These are phyloP conservation scores for Hyaloscypha variabilis DNA, from an alignment of 495 filamentous ascomycete species.

Conservation along the genomic window DNA sequence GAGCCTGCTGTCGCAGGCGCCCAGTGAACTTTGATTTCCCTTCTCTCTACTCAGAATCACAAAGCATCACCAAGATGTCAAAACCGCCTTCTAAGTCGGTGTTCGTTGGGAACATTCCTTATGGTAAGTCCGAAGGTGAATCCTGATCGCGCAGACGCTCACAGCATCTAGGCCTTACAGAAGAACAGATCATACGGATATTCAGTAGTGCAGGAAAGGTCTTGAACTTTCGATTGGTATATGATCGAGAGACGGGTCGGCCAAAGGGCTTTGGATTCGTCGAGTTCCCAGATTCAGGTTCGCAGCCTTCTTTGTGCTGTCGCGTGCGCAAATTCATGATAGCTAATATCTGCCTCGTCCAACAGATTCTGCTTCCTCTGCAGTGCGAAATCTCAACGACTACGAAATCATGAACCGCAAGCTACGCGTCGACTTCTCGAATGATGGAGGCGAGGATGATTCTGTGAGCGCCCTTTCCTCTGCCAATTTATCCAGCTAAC, in stretches of 20 bases:
- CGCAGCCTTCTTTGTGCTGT: conserved; percentile 13
- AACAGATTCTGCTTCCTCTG: conserved; percentile 86
- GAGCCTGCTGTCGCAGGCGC: conserved; percentile 19
- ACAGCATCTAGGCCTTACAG: conserved; percentile 66
- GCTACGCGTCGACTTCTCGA: conserved; percentile 91
- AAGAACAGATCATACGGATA: conserved; percentile 92
- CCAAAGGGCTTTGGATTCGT: conserved; percentile 97
- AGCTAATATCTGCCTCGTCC: not conserved
- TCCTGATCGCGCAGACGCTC: conserved; percentile 15
- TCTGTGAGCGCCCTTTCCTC: not conserved
- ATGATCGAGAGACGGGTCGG: conserved; percentile 91
- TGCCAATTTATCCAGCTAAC: not conserved
- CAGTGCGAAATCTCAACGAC: conserved; percentile 94
- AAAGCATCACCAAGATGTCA: conserved; percentile 50
- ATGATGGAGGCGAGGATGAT: conserved; percentile 82
- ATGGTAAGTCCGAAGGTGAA: conserved; percentile 46
- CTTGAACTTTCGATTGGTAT: conserved; percentile 90
- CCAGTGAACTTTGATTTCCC: conserved; percentile 22
- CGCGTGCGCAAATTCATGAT: not conserved
- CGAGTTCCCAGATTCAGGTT: conserved; percentile 80
- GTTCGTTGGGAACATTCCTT: conserved; percentile 86
- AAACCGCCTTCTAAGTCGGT: conserved; percentile 60
- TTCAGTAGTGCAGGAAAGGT: conserved; percentile 87
- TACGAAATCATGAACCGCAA: conserved; percentile 95
- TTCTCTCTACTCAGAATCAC: conserved; percentile 29